A percentile compares a stretch with the other conserved stretches of the same genome.
Conservation (phyloP, 148 eudicot genomes). For the Fagopyrum tataricum region DNA sequence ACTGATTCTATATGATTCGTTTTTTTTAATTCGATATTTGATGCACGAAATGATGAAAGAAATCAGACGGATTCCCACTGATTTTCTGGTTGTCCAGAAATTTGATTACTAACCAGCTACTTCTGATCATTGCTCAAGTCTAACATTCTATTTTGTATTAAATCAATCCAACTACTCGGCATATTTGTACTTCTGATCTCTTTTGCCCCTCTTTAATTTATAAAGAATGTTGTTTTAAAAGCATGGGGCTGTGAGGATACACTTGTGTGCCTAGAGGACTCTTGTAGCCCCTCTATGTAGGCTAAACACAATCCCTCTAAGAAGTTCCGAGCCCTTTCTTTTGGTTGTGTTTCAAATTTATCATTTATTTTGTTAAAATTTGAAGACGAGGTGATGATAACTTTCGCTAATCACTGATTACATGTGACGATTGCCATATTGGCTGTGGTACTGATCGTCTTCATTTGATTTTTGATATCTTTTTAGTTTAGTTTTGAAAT, state of each 20-base stretch:
- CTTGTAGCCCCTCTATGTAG: no score
- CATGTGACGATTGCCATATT: neutral
- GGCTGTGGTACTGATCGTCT: constrained; percentile 3
- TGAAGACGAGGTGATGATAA: neutral
- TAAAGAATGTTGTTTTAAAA: no score
- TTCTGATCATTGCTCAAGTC: constrained; percentile 8
- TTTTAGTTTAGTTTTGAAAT: neutral
- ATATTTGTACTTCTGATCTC: constrained; percentile 27
- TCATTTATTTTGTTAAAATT: neutral
- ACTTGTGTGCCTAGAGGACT: no score
- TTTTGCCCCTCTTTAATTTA: constrained; percentile 5
- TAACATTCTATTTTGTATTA: neutral
- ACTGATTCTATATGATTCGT: neutral
- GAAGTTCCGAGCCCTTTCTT: neutral
- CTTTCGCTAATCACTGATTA: neutral
- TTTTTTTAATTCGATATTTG: neutral
- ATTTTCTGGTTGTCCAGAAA: constrained; percentile 9
- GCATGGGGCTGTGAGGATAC: no score
- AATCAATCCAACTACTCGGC: neutral
- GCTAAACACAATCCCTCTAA: neutral
- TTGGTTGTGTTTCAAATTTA: neutral
- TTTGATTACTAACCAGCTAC: constrained; percentile 12
- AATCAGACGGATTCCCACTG: constrained; percentile 13
- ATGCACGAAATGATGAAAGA: constrained; percentile 10
- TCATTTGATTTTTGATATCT: neutral